phyloP scores from a whole-genome alignment of 2,329 filamentous ascomycete species.

The Ophiostoma sp. region DNA sequence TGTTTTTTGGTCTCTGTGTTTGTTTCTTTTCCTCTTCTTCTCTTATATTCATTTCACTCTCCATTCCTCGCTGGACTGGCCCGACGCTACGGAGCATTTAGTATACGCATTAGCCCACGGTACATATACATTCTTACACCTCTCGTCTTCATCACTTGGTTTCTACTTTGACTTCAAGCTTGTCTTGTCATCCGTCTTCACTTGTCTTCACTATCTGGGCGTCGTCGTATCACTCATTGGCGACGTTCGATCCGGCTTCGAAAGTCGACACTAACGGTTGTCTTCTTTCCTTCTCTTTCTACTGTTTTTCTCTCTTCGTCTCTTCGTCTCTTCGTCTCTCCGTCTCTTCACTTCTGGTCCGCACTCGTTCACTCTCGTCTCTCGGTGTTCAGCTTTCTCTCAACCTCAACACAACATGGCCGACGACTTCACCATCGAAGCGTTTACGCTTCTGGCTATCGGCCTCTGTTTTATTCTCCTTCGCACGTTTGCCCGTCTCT shows the following conservation, averaged over 20 bases:
- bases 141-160: background rate
- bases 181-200: background rate
- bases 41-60: background rate
- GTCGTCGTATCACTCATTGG: background rate
- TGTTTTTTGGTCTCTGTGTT: background rate
- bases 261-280: background rate
- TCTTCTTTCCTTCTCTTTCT: background rate
- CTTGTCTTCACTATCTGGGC: background rate
- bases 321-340: no score
- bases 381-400: background rate
- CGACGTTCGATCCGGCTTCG: slow-evolving; percentile 4
- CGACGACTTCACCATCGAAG: slow-evolving; percentile 39
- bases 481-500: slow-evolving; percentile 47
- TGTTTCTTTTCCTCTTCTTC: background rate
- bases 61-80: background rate
- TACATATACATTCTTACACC: background rate
- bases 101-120: background rate
- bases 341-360: background rate
- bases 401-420: background rate
- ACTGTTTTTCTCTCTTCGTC: background rate
- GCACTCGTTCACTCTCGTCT: background rate
- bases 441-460: slow-evolving; percentile 47
- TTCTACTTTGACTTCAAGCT: background rate
- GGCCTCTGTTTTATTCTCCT: slow-evolving; percentile 47
- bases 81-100: background rate